phyloP scores from a whole-genome alignment of 306 rosid species.

The Alnus rubra region DNA sequence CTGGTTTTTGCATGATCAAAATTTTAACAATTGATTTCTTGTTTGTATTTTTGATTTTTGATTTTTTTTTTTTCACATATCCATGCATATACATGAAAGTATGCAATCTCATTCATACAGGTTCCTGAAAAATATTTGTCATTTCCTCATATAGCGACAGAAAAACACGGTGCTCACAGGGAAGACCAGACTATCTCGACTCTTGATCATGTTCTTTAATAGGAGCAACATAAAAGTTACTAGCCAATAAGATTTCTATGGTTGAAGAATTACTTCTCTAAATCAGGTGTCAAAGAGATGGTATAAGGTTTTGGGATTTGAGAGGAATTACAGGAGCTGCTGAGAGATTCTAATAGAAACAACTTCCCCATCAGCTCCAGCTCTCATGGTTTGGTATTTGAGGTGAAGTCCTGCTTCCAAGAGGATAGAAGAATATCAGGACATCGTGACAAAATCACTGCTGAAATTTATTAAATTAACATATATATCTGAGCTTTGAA shows the following conservation, averaged over 20 bases:
- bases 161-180: background rate
- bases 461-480: background rate
- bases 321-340: slow-evolving; percentile 72
- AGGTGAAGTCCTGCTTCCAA: slow-evolving; percentile 72
- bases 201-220: background rate
- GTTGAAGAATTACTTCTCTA: too few species aligned
- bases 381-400: slow-evolving; percentile 89
- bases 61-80: background rate
- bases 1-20: too few species aligned
- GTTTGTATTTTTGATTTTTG: too few species aligned
- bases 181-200: background rate
- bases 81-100: background rate
- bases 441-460: slow-evolving; percentile 15
- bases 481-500: background rate
- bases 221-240: background rate
- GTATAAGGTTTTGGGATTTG: background rate
- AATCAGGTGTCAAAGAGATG: background rate
- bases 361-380: slow-evolving; percentile 74
- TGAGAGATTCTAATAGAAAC: slow-evolving; percentile 90
- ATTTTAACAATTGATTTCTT: too few species aligned
- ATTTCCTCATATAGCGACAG: background rate
- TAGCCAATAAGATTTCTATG: background rate
- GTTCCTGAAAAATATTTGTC: background rate
- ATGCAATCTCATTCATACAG: background rate
- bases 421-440: background rate